Evolutionary conservation across 2,329 filamentous ascomycete species (phyloP).

Genomic region (Nakataea oryzae): DNA sequence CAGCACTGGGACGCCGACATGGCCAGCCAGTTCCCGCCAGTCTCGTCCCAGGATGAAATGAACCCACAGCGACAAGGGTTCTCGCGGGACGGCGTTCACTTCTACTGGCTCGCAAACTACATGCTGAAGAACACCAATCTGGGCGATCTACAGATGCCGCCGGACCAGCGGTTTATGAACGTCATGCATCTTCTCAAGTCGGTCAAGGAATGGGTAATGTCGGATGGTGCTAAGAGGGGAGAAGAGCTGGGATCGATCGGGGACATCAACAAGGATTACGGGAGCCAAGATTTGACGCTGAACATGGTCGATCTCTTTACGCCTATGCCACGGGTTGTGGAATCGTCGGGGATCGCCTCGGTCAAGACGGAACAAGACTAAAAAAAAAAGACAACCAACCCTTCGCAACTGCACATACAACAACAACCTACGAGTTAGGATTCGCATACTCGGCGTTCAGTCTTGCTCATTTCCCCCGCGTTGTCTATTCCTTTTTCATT

Average conservation of each 20-base stretch:
- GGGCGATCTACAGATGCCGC: constrained; percentile 40
- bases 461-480: constrained; percentile 14
- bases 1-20: constrained; percentile 61
- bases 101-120: constrained; percentile 61
- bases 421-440: constrained; percentile 12
- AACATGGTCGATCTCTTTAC: constrained; percentile 64
- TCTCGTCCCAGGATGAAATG: constrained; percentile 16
- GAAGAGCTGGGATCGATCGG: constrained; percentile 59
- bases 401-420: constrained; percentile 12
- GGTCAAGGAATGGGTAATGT: constrained; percentile 48
- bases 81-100: constrained; percentile 61
- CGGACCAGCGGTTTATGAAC: constrained; percentile 50
- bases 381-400: background rate
- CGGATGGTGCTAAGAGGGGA: constrained; percentile 53
- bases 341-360: constrained; percentile 28
- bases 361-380: constrained; percentile 28
- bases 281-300: constrained; percentile 51
- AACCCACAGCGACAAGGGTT: constrained; percentile 54
- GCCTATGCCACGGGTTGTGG: constrained; percentile 38
- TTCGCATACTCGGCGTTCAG: constrained; percentile 14
- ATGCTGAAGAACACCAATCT: constrained; percentile 48
- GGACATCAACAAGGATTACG: constrained; percentile 58
- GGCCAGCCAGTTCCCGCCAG: constrained; percentile 52
- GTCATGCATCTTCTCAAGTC: constrained; percentile 51
- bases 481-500: constrained; percentile 11